Evolutionary conservation across 768 basidiomycete species (phyloP).

Genomic region (Tricholoma bakamatsutake): DNA sequence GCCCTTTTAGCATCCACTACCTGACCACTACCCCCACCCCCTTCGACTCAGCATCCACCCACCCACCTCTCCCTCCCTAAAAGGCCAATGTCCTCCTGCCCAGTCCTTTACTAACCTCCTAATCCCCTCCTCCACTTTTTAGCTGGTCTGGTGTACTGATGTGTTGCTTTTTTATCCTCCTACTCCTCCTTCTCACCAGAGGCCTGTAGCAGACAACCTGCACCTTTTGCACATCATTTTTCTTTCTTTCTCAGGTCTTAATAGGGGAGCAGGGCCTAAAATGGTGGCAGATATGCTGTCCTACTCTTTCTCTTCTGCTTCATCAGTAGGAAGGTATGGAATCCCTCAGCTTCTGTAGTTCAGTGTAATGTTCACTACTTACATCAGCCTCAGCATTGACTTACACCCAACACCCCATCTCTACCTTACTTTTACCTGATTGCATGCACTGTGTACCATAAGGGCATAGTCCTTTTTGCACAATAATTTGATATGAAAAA

Average conservation of each 20-base stretch:
- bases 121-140: neutral
- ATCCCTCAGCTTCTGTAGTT: neutral
- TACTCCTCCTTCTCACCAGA: neutral
- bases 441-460: no score
- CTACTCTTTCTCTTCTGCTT: neutral
- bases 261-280: neutral
- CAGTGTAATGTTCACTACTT: neutral
- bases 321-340: neutral
- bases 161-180: neutral
- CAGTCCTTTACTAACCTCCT: neutral
- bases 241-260: neutral
- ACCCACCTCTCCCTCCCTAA: neutral
- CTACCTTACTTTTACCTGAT: neutral
- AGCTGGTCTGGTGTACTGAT: neutral
- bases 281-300: constrained; percentile 1
- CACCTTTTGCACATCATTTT: neutral
- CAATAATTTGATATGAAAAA: no score
- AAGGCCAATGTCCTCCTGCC: neutral
- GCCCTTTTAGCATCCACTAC: no score
- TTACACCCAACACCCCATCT: neutral
- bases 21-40: no score
- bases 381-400: neutral
- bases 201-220: neutral
- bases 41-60: neutral
- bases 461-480: no score